A percentile compares a stretch with the other conserved stretches of the same genome.
phyloP scores from a whole-genome alignment of 2,329 filamentous ascomycete species.

The Thyridium curvatum region DNA sequence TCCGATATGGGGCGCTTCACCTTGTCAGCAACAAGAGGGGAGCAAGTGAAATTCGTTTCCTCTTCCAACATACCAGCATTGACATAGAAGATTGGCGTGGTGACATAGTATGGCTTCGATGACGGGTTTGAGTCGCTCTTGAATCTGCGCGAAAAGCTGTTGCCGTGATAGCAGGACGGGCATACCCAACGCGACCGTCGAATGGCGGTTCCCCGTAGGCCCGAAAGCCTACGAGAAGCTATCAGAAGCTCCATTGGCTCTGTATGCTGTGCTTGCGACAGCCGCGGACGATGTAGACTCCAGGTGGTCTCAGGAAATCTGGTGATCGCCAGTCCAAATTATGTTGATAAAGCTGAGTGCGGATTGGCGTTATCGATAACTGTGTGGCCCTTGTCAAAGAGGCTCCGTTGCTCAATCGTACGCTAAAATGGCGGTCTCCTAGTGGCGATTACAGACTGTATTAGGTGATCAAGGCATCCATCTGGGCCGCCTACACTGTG shows the following conservation, averaged over 20 bases:
- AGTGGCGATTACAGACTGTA: too few species aligned
- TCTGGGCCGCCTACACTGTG: too few species aligned
- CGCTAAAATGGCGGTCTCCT: too few species aligned
- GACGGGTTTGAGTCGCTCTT: conserved; percentile 4
- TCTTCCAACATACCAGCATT: conserved; percentile 70
- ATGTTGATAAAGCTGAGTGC: too few species aligned
- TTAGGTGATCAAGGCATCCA: too few species aligned
- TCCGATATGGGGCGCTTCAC: conserved; percentile 79
- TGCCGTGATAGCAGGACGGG: background rate
- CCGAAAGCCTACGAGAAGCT: conserved; percentile 7
- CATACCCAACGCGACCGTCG: background rate
- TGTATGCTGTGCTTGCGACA: background rate
- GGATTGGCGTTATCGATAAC: too few species aligned
- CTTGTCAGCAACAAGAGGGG: conserved; percentile 1
- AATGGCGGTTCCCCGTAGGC: conserved; percentile 1
- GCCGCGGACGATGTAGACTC: too few species aligned
- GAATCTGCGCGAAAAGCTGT: background rate
- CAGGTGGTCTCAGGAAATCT: too few species aligned
- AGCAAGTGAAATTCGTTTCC: too few species aligned
- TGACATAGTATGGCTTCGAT: conserved; percentile 85
- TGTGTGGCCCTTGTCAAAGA: too few species aligned
- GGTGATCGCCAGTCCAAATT: too few species aligned
- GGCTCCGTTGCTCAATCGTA: too few species aligned
- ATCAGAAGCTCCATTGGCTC: conserved; percentile 7
- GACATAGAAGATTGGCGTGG: conserved; percentile 97